Conservation (phyloP, 176 grass and related monocot species). For the Poa annua region DNA sequence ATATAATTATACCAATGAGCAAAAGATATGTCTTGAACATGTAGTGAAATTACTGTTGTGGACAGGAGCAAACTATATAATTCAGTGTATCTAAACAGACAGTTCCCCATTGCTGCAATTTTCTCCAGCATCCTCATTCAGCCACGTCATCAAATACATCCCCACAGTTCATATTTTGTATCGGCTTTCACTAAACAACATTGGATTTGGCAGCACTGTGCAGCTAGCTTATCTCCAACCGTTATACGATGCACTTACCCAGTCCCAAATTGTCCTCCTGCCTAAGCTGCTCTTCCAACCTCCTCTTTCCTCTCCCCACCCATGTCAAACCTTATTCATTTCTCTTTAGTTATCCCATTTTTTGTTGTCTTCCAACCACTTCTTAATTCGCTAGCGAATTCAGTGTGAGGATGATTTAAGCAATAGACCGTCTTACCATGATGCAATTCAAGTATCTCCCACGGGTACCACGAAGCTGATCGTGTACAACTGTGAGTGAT, state of each 20-base stretch:
- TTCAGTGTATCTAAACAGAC: neutral
- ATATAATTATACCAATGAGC: neutral
- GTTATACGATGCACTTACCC: neutral
- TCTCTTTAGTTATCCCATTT: neutral
- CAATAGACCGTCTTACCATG: neutral
- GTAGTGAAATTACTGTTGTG: neutral
- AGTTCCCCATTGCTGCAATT: neutral
- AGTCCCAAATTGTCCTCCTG: neutral
- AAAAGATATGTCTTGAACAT: neutral
- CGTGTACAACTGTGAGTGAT: neutral
- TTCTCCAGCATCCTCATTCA: neutral
- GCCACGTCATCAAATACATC: neutral
- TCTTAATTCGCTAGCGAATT: neutral
- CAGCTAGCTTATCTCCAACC: neutral
- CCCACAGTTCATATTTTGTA: neutral
- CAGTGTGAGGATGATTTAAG: neutral
- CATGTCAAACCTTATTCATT: neutral
- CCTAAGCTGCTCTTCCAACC: neutral
- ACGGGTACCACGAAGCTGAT: neutral
- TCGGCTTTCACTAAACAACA: neutral
- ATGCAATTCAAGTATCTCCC: slow-evolving; percentile 1
- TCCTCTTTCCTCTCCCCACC: neutral
- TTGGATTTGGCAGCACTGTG: neutral
- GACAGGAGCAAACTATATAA: neutral
- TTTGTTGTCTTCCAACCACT: neutral